A percentile compares a stretch with the other conserved stretches of the same genome.
Conservation (phyloP, 2,329 filamentous ascomycete genomes). For the Tolypocladium guangdongense region DNA sequence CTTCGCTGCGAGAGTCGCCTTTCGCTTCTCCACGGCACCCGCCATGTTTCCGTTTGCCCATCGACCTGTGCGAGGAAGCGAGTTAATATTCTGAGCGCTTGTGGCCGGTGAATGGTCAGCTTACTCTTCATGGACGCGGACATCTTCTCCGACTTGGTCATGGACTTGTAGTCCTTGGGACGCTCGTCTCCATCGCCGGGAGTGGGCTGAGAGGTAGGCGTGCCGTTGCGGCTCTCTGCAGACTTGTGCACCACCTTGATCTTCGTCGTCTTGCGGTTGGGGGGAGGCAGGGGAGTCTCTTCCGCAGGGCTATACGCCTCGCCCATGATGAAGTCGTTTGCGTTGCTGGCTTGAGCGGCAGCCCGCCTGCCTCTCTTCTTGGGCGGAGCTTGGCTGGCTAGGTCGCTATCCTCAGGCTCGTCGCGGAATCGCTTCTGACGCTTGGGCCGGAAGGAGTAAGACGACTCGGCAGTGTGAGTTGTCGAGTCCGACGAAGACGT, state of each 20-base stretch:
- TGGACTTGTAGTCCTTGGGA: slow-evolving; percentile 45
- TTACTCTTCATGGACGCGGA: slow-evolving; percentile 54
- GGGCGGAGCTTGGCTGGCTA: slow-evolving; percentile 22
- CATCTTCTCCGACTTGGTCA: slow-evolving; percentile 58
- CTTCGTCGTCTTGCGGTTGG: slow-evolving; percentile 23
- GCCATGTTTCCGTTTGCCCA: slow-evolving; percentile 53
- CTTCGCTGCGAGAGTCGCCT: slow-evolving; percentile 48
- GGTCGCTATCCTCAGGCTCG: slow-evolving; percentile 32
- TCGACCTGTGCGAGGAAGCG: slow-evolving; percentile 28
- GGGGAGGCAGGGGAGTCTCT: slow-evolving; percentile 10
- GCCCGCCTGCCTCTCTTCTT: slow-evolving; percentile 26
- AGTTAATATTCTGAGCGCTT: slow-evolving; percentile 12
- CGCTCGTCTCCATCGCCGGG: slow-evolving; percentile 26
- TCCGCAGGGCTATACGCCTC: neutral
- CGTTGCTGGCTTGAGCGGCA: slow-evolving; percentile 4
- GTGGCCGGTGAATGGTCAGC: slow-evolving; percentile 8
- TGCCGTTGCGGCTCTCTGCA: slow-evolving; percentile 17
- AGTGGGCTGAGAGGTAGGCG: slow-evolving; percentile 11
- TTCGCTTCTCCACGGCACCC: slow-evolving; percentile 48
- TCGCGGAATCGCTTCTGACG: slow-evolving; percentile 43
- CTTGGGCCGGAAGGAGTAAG: slow-evolving; percentile 43
- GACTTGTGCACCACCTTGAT: slow-evolving; percentile 25
- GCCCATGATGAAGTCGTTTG: neutral
- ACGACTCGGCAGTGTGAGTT: slow-evolving; percentile 36
- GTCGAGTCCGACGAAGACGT: slow-evolving; percentile 43